phyloP scores from a whole-genome alignment of 345 rosid genomes.

The Citrus trifoliata region DNA sequence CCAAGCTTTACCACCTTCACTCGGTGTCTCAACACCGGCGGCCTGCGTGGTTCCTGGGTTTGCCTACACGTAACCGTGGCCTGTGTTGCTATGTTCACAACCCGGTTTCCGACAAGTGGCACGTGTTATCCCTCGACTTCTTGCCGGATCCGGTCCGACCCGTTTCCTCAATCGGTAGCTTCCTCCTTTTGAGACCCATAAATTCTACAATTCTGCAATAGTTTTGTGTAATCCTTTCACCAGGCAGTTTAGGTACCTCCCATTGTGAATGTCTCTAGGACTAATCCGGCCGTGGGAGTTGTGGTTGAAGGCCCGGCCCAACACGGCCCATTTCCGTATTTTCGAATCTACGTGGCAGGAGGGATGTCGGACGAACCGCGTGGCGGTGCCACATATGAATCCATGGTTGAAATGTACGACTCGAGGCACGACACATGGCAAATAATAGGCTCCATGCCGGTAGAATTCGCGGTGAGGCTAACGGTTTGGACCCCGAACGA shows the following conservation, averaged over 20 bases:
- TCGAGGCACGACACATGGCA: conserved; percentile 33
- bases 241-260: conserved; percentile 35
- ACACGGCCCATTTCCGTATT: conserved; percentile 8
- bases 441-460: conserved; percentile 30
- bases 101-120: conserved; percentile 35
- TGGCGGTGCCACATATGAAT: conserved; percentile 37
- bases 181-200: conserved; percentile 37
- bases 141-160: conserved; percentile 33
- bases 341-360: conserved; percentile 49
- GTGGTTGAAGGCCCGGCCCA: conserved; percentile 17
- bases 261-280: conserved; percentile 30
- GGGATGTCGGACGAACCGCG: conserved; percentile 42
- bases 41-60: conserved; percentile 48
- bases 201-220: conserved; percentile 27
- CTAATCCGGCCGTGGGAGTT: conserved; percentile 47
- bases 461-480: conserved; percentile 46
- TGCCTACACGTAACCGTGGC: conserved; percentile 37
- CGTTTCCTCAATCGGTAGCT: conserved; percentile 29
- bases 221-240: conserved; percentile 47
- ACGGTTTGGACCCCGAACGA: conserved; percentile 61
- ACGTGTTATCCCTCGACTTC: conserved; percentile 33
- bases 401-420: conserved; percentile 47
- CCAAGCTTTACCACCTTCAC: conserved; percentile 17
- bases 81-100: conserved; percentile 36
- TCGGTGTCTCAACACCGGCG: conserved; percentile 6